Percentiles rank a stretch among this genome's conserved stretches.
Evolutionary conservation across 2,329 filamentous ascomycete species (phyloP).

Genomic region (Daldinia sp.): DNA sequence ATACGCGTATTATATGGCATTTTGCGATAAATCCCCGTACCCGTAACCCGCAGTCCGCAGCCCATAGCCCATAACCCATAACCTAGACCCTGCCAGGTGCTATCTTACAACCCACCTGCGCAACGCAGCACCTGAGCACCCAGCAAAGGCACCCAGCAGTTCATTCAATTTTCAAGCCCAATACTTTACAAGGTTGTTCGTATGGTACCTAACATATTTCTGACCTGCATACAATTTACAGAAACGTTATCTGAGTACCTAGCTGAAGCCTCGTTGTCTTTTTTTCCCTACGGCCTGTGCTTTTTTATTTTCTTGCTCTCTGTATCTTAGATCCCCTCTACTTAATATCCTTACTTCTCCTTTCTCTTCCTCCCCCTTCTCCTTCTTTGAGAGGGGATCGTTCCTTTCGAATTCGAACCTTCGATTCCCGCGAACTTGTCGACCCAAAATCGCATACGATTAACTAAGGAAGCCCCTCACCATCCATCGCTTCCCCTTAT

Average conservation of each 20-base stretch:
- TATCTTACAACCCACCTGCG: neutral
- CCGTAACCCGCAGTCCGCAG: too few relatives aligned
- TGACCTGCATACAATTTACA: slow-evolving; percentile 10
- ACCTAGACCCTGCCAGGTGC: neutral
- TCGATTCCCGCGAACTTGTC: slow-evolving; percentile 3
- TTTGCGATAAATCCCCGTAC: neutral
- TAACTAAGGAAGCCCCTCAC: slow-evolving; percentile 19
- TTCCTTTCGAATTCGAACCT: slow-evolving; percentile 1
- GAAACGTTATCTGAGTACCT: slow-evolving; percentile 7
- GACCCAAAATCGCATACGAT: slow-evolving; percentile 10
- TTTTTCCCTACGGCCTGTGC: slow-evolving; percentile 1
- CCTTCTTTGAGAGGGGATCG: slow-evolving; percentile 1
- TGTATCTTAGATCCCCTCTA: neutral
- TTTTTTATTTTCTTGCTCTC: neutral
- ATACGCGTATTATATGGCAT: slow-evolving; percentile 1
- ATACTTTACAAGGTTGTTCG: slow-evolving; percentile 4
- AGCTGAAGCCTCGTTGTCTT: slow-evolving; percentile 25
- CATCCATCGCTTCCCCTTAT: slow-evolving; percentile 14
- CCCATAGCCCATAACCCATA: too few relatives aligned
- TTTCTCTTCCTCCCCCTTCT: neutral
- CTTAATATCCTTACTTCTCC: neutral
- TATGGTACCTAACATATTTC: slow-evolving; percentile 7
- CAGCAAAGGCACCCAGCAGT: slow-evolving; percentile 1
- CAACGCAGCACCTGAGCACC: neutral
- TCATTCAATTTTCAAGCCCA: slow-evolving; percentile 17